phyloP scores from a whole-genome alignment of 441 rosid genomes.

The Theobroma grandiflorum region DNA sequence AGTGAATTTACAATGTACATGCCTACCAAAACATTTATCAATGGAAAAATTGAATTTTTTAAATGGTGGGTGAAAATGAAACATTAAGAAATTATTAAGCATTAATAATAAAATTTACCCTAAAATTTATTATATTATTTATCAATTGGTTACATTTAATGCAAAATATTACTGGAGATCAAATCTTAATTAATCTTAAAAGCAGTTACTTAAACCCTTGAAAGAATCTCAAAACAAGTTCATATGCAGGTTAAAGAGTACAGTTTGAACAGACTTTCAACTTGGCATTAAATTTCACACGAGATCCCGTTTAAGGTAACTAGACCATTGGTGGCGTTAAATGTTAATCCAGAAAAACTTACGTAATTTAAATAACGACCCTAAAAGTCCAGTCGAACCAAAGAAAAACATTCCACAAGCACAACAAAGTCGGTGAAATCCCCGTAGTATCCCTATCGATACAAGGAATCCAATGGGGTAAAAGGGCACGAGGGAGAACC shows the following conservation, averaged over 20 bases:
- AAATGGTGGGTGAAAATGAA: no score
- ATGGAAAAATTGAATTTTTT: no score
- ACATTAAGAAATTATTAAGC: no score
- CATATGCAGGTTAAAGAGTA: neutral
- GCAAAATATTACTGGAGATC: no score
- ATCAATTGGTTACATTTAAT: no score
- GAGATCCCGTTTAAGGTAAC: neutral
- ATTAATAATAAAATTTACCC: no score
- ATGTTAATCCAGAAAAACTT: neutral
- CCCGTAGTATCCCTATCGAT: neutral
- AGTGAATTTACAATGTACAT: no score
- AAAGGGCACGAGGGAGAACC: neutral
- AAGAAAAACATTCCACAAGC: neutral
- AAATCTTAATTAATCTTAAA: no score
- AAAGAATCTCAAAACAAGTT: neutral
- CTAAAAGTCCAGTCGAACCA: neutral
- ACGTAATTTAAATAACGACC: neutral
- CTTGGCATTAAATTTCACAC: neutral
- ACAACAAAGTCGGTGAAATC: neutral
- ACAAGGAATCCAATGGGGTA: constrained; percentile 13
- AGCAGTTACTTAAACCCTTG: no score
- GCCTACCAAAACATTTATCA: no score
- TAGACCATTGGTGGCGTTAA: neutral
- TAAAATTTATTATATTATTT: no score
- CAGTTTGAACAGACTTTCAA: neutral